Conservation (phyloP, 768 basidiomycete species). For the Rhizopogon vinicolor region DNA sequence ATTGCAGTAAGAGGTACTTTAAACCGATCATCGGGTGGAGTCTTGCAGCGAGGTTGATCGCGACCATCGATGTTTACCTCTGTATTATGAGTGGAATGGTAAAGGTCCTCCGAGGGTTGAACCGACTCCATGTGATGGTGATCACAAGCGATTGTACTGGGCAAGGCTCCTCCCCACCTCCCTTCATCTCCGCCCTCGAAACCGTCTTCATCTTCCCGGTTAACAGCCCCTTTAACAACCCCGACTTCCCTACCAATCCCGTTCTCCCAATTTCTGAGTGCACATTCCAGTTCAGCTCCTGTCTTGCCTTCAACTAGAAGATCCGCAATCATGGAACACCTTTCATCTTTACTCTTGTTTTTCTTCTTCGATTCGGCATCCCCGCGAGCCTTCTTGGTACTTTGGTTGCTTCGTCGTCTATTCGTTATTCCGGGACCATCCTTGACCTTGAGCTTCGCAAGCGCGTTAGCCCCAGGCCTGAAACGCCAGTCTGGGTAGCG, state of each 20-base stretch:
- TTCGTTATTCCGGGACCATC: conserved; percentile 31
- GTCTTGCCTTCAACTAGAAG: conserved; percentile 63
- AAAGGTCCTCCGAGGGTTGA: background rate
- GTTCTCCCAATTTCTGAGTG: conserved; percentile 48
- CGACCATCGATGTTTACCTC: conserved; percentile 1
- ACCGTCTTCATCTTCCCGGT: conserved; percentile 2
- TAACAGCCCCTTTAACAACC: conserved; percentile 6
- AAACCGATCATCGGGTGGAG: conserved; percentile 31
- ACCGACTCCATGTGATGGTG: conserved; percentile 6
- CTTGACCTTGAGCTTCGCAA: conserved; percentile 34
- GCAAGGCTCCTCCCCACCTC: conserved; percentile 8
- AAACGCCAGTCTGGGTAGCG: conserved; percentile 84
- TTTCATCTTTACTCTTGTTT: conserved; percentile 38
- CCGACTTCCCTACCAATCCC: conserved; percentile 3
- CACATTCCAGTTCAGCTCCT: conserved; percentile 56
- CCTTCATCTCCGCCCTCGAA: conserved; percentile 20
- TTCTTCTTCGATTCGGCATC: conserved; percentile 24
- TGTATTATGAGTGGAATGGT: background rate
- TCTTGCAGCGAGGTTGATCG: conserved; percentile 21
- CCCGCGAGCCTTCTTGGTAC: conserved; percentile 23
- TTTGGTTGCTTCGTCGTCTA: conserved; percentile 25
- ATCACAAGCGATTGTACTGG: conserved; percentile 9
- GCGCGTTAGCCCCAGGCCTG: conserved; percentile 53
- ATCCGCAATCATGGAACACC: conserved; percentile 63
- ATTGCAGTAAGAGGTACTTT: conserved; percentile 54